Conservation (phyloP, 495 filamentous ascomycete genomes). For the Penicillium pancosmium region DNA sequence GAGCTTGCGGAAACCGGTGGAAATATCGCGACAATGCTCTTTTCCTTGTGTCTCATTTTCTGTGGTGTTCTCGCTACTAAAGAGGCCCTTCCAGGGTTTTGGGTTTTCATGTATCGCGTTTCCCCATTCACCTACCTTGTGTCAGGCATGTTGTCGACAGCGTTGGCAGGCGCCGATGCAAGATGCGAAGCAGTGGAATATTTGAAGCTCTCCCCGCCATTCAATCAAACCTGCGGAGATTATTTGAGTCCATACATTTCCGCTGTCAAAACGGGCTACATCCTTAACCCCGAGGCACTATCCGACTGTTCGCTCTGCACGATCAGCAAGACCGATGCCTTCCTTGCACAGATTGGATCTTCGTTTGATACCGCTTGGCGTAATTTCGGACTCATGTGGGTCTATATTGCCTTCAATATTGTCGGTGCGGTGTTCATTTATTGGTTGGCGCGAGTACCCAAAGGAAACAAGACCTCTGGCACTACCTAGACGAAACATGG, state of each 20-base stretch:
- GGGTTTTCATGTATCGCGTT: conserved; percentile 64
- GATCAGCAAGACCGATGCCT: conserved; percentile 43
- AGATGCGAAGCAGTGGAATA: conserved; percentile 52
- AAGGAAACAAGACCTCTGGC: neutral
- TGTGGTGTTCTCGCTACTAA: conserved; percentile 45
- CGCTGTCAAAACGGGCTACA: conserved; percentile 45
- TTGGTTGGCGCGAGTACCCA: conserved; percentile 64
- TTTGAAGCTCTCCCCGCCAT: conserved; percentile 50
- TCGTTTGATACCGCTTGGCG: conserved; percentile 61
- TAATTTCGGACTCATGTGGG: conserved; percentile 68
- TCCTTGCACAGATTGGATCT: conserved; percentile 31
- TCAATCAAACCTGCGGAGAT: conserved; percentile 49
- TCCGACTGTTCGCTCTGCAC: conserved; percentile 59
- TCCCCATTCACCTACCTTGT: conserved; percentile 55
- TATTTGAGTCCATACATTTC: conserved; percentile 55
- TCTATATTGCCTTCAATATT: conserved; percentile 71
- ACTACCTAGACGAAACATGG: neutral
- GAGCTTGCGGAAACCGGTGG: conserved; percentile 36
- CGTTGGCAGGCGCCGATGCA: conserved; percentile 35
- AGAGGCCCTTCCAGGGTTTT: conserved; percentile 61
- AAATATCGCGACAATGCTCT: conserved; percentile 36
- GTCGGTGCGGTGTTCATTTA: conserved; percentile 64
- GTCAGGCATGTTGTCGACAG: conserved; percentile 44
- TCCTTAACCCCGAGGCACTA: conserved; percentile 50
- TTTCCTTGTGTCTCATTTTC: conserved; percentile 56